Conservation (phyloP, 2,329 filamentous ascomycete genomes). For the Chrysosporium queenslandicum region DNA sequence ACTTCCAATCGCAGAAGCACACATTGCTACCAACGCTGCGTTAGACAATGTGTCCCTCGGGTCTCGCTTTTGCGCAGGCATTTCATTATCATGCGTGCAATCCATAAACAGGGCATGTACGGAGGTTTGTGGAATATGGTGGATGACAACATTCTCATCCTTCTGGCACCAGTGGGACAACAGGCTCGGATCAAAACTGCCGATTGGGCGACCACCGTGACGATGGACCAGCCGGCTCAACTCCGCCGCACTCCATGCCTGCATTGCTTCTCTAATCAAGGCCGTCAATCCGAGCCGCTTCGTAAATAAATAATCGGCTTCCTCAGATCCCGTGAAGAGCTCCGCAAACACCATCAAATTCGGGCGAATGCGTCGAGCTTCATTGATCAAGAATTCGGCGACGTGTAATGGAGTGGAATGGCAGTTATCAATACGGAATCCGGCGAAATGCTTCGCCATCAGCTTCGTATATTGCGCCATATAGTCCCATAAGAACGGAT, state of each 20-base stretch:
- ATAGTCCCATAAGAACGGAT: constrained; percentile 86
- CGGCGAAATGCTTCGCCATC: constrained; percentile 89
- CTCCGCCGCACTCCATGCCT: constrained; percentile 91
- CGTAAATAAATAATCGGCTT: constrained; percentile 93
- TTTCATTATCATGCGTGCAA: constrained; percentile 97
- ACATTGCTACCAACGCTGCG: constrained; percentile 91
- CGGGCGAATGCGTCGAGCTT: constrained; percentile 78
- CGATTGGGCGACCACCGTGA: constrained; percentile 87
- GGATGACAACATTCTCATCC: constrained; percentile 52
- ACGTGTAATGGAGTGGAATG: constrained; percentile 93
- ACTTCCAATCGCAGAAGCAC: constrained; percentile 83
- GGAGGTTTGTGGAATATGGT: constrained; percentile 73
- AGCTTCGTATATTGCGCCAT: constrained; percentile 89
- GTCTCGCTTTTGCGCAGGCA: constrained; percentile 87
- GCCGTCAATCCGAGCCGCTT: constrained; percentile 84
- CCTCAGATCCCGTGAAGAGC: constrained; percentile 88
- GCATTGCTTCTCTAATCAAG: constrained; percentile 94
- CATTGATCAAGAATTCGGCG: constrained; percentile 86
- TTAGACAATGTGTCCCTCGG: constrained; percentile 89
- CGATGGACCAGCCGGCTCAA: constrained; percentile 85
- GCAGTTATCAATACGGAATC: constrained; percentile 95
- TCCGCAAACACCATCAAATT: constrained; percentile 90
- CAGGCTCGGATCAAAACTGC: constrained; percentile 92
- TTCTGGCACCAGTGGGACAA: constrained; percentile 52
- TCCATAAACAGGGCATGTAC: constrained; percentile 97